Base-by-base conservation (phyloP, 495 filamentous ascomycete species). In the Neurospora sp. region DNA sequence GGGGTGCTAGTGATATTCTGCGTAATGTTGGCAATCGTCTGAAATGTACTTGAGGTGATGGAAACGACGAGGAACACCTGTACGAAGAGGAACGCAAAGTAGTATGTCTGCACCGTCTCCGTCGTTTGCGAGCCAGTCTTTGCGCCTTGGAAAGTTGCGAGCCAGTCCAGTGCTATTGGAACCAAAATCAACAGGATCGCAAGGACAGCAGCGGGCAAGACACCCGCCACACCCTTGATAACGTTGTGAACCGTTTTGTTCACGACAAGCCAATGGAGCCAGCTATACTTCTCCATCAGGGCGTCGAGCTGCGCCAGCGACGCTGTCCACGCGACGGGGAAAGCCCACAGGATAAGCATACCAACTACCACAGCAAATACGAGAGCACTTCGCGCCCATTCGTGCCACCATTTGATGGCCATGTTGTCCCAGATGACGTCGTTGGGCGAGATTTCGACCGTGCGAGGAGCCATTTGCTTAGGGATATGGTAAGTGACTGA, bases 351-450 rank as follows among this genome's bases (percentile, higher is more conserved):
- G 73, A 97, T 86, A 69, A 96, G 89, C 86, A 98, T 92, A 20
- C 84, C 94, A 70, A 82, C 80, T 16, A 95, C 92, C 38, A 93
- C 73, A 47, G 83, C 82, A 35, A 93, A 81, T 27, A 96, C 89
- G 39, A 89, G 77, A 70, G 84, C 86, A 53, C 89, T 90, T 41
- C 96, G 90, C 31, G 93, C 75, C 86, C 96, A 97, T 68, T 90
- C 89, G 76, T 94, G 90, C 92, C 93, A 98, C 96, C 96, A 98
- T 76, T 89, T 91, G 76, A 98, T 91, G 3, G 92, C 95, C 92
- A 99, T 95, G 80, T 99, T 99, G 73, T 97, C 92, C 96, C 96
- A 99, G 70, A 98, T 86, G 27, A 99, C 94, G 81, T 98, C 94
- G 71, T 92, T 90, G 0, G 96, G 96, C 39, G 93, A 93, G 68